Evolutionary conservation across 306 rosid species (phyloP).

Genomic region (Rosa chinensis): DNA sequence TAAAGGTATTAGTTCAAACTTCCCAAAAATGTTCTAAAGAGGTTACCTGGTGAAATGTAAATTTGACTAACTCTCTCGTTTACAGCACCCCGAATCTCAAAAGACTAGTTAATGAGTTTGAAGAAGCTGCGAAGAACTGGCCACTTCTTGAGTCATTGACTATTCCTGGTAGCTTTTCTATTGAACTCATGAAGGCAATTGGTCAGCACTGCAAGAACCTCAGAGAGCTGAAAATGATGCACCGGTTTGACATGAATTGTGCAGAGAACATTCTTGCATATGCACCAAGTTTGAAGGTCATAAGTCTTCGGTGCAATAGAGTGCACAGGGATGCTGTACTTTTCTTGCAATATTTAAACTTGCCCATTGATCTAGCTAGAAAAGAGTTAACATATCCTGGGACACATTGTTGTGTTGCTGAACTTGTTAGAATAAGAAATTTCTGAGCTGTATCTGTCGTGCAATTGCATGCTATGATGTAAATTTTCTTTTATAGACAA

Average conservation of each 20-base stretch:
- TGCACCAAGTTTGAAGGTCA: constrained; percentile 18
- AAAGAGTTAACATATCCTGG: neutral
- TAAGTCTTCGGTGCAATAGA: constrained; percentile 14
- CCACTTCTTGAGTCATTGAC: constrained; percentile 35
- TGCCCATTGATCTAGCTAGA: neutral
- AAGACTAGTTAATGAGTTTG: neutral
- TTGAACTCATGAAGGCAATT: neutral
- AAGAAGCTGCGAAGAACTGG: constrained; percentile 26
- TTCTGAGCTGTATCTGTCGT: neutral
- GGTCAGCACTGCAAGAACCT: constrained; percentile 21
- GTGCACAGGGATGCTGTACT: constrained; percentile 20
- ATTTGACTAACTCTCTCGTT: neutral
- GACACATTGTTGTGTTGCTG: neutral
- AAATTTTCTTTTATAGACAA: neutral
- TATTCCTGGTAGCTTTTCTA: neutral
- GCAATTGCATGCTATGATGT: neutral
- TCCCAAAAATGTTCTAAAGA: neutral
- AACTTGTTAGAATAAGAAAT: neutral
- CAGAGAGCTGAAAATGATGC: constrained; percentile 14
- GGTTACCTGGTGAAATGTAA: neutral
- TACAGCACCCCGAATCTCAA: constrained; percentile 35
- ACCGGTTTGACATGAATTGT: neutral
- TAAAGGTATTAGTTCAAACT: constrained; percentile 6
- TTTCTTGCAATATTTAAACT: no score
- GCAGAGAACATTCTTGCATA: constrained; percentile 5